phyloP scores from a whole-genome alignment of 305 asterid genomes.

The Nicotiana rustica region DNA sequence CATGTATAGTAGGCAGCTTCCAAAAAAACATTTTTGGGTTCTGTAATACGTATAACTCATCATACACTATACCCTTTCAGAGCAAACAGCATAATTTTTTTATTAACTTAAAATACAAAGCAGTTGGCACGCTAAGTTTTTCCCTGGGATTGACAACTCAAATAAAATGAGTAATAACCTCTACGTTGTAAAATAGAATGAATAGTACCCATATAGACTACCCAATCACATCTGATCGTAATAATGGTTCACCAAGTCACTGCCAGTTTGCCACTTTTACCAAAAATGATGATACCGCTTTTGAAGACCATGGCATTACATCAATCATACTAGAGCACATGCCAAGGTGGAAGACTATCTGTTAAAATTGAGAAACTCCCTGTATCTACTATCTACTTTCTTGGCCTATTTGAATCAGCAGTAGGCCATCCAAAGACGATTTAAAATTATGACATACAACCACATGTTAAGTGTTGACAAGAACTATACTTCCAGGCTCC shows the following conservation, averaged over 20 bases:
- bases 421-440: background rate
- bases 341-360: background rate
- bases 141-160: background rate
- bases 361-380: background rate
- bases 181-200: background rate
- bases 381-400: background rate
- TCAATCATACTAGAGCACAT: background rate
- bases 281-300: background rate
- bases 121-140: background rate
- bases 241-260: slow-evolving; percentile 19
- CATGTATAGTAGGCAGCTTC: slow-evolving; percentile 1
- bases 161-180: background rate
- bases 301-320: slow-evolving; percentile 16
- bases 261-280: background rate
- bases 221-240: slow-evolving; percentile 6
- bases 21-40: background rate
- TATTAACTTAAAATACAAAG: background rate
- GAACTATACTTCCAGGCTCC: background rate
- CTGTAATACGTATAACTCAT: background rate
- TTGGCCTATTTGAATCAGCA: slow-evolving; percentile 22
- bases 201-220: background rate
- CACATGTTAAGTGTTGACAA: background rate
- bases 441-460: background rate
- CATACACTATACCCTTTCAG: slow-evolving; percentile 7
- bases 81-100: background rate